phyloP scores from a whole-genome alignment of 2,329 filamentous ascomycete species.

The Talaromyces verruculosus region DNA sequence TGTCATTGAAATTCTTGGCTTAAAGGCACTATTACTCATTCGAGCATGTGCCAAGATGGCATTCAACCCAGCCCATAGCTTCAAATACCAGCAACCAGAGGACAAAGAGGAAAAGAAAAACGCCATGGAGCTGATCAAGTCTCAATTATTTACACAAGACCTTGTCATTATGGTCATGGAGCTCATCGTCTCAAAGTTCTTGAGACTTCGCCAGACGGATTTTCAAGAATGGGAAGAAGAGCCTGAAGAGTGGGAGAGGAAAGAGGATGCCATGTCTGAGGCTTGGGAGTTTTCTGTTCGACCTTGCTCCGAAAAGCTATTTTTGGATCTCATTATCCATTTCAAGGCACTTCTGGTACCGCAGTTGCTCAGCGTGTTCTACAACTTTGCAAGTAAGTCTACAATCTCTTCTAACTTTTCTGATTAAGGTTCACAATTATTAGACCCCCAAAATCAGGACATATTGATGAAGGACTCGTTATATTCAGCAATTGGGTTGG shows the following conservation, averaged over 20 bases:
- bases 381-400: constrained; percentile 67
- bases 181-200: constrained; percentile 79
- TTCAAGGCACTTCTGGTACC: constrained; percentile 79
- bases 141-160: constrained; percentile 70
- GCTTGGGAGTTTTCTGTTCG: constrained; percentile 91
- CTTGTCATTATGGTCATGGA: constrained; percentile 82
- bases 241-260: constrained; percentile 91
- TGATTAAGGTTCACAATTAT: constrained; percentile 14
- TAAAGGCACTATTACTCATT: constrained; percentile 80
- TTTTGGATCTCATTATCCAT: constrained; percentile 85
- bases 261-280: constrained; percentile 79
- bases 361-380: constrained; percentile 79
- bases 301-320: constrained; percentile 89
- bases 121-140: constrained; percentile 68
- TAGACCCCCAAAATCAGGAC: constrained; percentile 61
- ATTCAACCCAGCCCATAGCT: constrained; percentile 75
- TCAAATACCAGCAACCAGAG: constrained; percentile 75
- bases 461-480: constrained; percentile 89
- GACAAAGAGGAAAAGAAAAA: constrained; percentile 73
- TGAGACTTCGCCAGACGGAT: constrained; percentile 81
- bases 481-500: constrained; percentile 87
- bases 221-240: constrained; percentile 91
- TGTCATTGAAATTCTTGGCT: constrained; percentile 72
- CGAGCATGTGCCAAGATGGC: constrained; percentile 82
- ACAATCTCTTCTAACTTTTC: constrained; percentile 25